Percentiles rank a stretch among this genome's conserved stretches.
Conservation (phyloP, 2,329 filamentous ascomycete species). For the Lomentospora prolificans region DNA sequence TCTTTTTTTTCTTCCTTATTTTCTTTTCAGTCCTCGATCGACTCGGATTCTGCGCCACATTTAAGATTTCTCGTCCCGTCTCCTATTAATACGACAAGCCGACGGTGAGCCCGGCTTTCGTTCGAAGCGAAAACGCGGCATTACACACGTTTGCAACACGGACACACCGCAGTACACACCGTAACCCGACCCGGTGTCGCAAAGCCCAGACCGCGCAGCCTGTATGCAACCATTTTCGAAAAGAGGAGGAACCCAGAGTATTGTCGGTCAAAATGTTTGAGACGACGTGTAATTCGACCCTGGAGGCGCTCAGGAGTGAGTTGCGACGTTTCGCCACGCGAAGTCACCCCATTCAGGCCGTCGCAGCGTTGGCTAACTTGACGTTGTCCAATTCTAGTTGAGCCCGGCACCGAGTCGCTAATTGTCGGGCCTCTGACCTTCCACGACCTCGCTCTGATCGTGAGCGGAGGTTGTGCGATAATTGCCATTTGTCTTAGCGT, state of each 20-base stretch:
- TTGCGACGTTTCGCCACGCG: conserved; percentile 6
- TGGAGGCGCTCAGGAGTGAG: conserved; percentile 33
- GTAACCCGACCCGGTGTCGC: no score
- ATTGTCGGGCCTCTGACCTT: conserved; percentile 42
- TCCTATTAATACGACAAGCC: no score
- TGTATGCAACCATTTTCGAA: not conserved
- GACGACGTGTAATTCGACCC: conserved; percentile 31
- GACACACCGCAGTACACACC: no score
- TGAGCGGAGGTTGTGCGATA: conserved; percentile 36
- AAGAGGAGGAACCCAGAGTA: not conserved
- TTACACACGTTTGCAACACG: no score
- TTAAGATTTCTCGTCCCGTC: no score
- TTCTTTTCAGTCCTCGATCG: no score
- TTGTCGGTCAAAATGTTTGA: conserved; percentile 19
- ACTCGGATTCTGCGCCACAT: no score
- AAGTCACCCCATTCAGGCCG: not conserved
- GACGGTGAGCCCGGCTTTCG: no score
- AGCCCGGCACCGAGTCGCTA: conserved; percentile 33
- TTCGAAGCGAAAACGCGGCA: no score
- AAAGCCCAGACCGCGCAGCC: not conserved
- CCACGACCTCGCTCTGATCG: conserved; percentile 42
- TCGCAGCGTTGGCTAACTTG: conserved; percentile 1
- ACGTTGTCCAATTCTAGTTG: conserved; percentile 20
- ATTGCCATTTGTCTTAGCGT: conserved; percentile 43
- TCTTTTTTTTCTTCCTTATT: no score